Evolutionary conservation across 768 basidiomycete genomes (phyloP), one percentile per base, ranked within the genome.

Genomic region (Boletus rubroflammeus): DNA sequence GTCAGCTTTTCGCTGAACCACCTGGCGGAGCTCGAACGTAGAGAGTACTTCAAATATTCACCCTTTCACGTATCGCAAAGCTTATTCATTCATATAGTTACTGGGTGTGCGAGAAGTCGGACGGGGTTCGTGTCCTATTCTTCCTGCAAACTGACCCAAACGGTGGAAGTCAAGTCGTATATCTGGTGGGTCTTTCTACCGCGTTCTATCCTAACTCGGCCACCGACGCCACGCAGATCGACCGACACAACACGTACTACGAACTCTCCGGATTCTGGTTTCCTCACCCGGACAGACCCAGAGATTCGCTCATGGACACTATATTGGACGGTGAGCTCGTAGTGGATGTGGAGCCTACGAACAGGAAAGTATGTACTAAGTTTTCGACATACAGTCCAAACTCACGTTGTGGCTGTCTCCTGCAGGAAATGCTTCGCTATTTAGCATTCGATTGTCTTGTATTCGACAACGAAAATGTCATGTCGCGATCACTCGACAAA

Each of bases 81-180:
- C 59, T 61, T 36, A 72, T 46, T 21, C 57, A 51, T 46, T 45
- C 44, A 31, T 26, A 44, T 67, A 98, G 95, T 67, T 99, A 90
- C 72, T 99, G 96, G 96, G 97, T 99, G 40, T 97, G 94, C 74
- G 97, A 99, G 76, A 98, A 98, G 76, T 96, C 93, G 13, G 97
- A 98, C 67, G 97, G 97, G 13, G 69, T 99, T 48, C 84, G 97
- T 34, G 90, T 98, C 38, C 76, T 99, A 28, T 81, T 98, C 48
- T 74, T 96, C 54, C 80, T 98, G 47, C 75, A 80, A 68, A 80
- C 86, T 47, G 77, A 88, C 75, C 62, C 72, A 45, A 60, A 70
- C 32, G 62, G 78, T 49, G 75, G 75, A 60, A 77, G 72, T 46
- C 88, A 89, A 68, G 69, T 67, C 38, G 82, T 88, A 3, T 97